Evolutionary conservation across 1,284 basidiomycete genomes (phyloP).

Genomic region (Leccinum angustisporum): DNA sequence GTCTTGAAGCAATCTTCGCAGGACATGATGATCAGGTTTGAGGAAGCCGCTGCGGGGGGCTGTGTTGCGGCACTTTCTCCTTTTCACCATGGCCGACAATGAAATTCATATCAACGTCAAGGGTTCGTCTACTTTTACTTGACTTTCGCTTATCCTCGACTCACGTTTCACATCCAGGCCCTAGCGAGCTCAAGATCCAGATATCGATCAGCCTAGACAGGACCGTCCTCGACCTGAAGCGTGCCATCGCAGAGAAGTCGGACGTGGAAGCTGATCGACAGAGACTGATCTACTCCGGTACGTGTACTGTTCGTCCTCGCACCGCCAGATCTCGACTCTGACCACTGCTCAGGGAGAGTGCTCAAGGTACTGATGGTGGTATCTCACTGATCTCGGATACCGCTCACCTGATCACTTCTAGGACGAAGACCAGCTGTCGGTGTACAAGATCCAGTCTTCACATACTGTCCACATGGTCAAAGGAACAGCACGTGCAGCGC

Average conservation of each 20-base stretch:
- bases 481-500: slow-evolving; percentile 61
- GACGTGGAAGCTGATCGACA: slow-evolving; percentile 86
- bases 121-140: slow-evolving; percentile 39
- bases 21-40: slow-evolving; percentile 18
- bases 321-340: background rate
- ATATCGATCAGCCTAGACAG: slow-evolving; percentile 64
- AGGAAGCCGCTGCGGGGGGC: background rate
- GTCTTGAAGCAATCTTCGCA: slow-evolving; percentile 44
- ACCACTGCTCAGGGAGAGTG: slow-evolving; percentile 53
- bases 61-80: slow-evolving; percentile 14
- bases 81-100: slow-evolving; percentile 46
- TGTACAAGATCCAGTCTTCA: slow-evolving; percentile 85
- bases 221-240: slow-evolving; percentile 66
- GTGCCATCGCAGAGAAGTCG: slow-evolving; percentile 69
- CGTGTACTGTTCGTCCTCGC: slow-evolving; percentile 20
- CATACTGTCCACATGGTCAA: slow-evolving; percentile 96
- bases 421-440: slow-evolving; percentile 80
- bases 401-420: slow-evolving; percentile 34
- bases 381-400: background rate
- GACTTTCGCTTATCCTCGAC: background rate
- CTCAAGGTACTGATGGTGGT: slow-evolving; percentile 52
- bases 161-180: slow-evolving; percentile 47
- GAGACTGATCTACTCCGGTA: slow-evolving; percentile 85
- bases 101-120: slow-evolving; percentile 79
- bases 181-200: slow-evolving; percentile 87